A percentile compares a stretch with the other conserved stretches of the same genome.
These are phyloP conservation scores for Pseudognaphalium luteoalbum DNA, from an alignment of 129 eudicot species.

Conservation along the genomic window DNA sequence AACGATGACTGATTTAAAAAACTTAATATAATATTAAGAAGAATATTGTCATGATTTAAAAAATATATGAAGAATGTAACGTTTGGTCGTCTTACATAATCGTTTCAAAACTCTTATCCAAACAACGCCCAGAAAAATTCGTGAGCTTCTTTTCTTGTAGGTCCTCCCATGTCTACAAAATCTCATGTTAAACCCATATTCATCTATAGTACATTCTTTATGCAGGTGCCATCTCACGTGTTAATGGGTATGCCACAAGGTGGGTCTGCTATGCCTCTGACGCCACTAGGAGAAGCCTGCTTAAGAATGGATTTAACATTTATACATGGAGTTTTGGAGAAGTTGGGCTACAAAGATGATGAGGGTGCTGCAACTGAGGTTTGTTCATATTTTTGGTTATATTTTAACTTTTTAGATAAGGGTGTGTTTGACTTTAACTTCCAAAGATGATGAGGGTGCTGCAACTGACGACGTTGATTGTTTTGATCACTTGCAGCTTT, in stretches of 20 bases:
- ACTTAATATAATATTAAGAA: no score
- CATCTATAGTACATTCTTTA: neutral
- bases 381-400: constrained; percentile 29
- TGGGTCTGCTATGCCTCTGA: constrained; percentile 52
- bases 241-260: constrained; percentile 82
- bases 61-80: no score
- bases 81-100: neutral
- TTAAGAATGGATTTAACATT: constrained; percentile 84
- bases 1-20: neutral
- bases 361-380: constrained; percentile 99
- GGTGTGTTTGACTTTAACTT: constrained; percentile 12
- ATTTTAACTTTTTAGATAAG: neutral
- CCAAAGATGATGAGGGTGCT: neutral
- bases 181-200: neutral
- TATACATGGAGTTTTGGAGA: constrained; percentile 79
- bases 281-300: constrained; percentile 95
- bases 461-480: neutral
- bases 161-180: no score
- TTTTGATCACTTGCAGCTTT: constrained; percentile 55
- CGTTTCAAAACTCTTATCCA: neutral
- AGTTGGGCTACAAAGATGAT: constrained; percentile 87
- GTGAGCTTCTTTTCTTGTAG: no score
- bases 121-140: no score
- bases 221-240: constrained; percentile 75
- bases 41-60: no score